Evolutionary conservation across 2,329 filamentous ascomycete species (phyloP).

Genomic region (Cordyceps cicadae): DNA sequence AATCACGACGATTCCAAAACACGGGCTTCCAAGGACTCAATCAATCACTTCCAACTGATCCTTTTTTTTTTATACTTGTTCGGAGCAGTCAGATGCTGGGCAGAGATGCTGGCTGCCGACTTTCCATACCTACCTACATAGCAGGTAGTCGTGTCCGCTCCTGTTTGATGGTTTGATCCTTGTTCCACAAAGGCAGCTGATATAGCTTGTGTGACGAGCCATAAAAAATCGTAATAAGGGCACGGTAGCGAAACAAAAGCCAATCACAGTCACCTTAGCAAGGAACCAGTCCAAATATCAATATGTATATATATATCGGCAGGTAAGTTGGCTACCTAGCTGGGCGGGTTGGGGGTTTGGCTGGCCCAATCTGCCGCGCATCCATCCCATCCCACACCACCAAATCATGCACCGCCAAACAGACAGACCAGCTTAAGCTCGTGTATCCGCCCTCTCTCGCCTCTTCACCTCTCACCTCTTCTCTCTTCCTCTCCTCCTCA

Average conservation of each 20-base stretch:
- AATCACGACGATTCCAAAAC: too few relatives aligned
- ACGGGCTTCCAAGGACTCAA: too few relatives aligned
- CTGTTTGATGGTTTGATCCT: neutral
- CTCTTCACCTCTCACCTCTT: neutral
- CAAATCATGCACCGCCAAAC: neutral
- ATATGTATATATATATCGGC: too few relatives aligned
- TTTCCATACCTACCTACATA: neutral
- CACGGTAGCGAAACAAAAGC: neutral
- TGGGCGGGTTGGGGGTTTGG: neutral
- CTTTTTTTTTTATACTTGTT: too few relatives aligned
- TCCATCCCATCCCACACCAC: neutral
- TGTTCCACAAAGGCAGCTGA: neutral
- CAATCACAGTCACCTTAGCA: neutral
- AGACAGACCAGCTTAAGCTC: constrained; percentile 14
- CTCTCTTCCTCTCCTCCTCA: neutral
- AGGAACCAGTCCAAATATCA: too few relatives aligned
- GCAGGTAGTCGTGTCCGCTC: too few relatives aligned
- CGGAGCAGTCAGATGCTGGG: neutral
- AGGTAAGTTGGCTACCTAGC: too few relatives aligned
- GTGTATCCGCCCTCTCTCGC: constrained; percentile 7
- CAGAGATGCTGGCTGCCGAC: neutral
- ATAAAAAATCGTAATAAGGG: neutral
- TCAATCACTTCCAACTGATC: too few relatives aligned
- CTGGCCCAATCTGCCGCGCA: constrained; percentile 1
- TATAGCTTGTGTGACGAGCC: neutral